Base-by-base conservation (phyloP, 495 filamentous ascomycete species). In the Hypoxylon rickii region DNA sequence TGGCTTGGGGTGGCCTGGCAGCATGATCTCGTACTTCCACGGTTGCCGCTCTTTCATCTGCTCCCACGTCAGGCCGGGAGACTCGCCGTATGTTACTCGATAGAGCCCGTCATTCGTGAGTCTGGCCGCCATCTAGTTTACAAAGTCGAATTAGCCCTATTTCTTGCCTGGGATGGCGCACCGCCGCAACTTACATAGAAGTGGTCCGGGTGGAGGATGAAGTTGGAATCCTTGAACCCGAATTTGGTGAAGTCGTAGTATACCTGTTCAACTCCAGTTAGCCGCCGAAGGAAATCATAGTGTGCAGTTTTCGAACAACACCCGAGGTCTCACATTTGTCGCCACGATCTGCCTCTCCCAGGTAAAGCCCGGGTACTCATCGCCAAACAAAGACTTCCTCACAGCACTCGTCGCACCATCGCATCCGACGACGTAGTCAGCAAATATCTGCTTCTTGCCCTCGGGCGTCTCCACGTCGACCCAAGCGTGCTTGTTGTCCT, bases 71-170 rank as follows among this genome's bases (percentile, higher is more conserved):
- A 85, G 74, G 24, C 76, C 77, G 0, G 71, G 70, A 0, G 64
- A 68, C 40, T 85, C 82, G 37, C 80, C 81, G 64, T 85, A 86
- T 5, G 83, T 79, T 40, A 86, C 77, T 2, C 83, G 76, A 70
- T 81, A 85, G 15, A 86, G 69, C 12, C 79, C 79, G 54, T 86
- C 83, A 8, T 66, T 61, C 3, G 78, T 81, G 54, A 86, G 80
- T 45, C 69, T 76, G 6, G 82, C 82, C 6, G 77, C 82, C 80
- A 87, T 83, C 72, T 81, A 26, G 26, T 37, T 1, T 22, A 24
- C 26, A 11, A 31, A 51, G 45, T 40, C 26, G 40, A 34, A 3
- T 7, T 7, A 34, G 8, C 5, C 13, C 13, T 34, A 12, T 12
- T 5, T 12, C 13, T 5, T 31, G 5, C 26, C 26, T 31, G 26